Evolutionary conservation across 441 rosid species (phyloP).

Genomic region (Kokia cookei): DNA sequence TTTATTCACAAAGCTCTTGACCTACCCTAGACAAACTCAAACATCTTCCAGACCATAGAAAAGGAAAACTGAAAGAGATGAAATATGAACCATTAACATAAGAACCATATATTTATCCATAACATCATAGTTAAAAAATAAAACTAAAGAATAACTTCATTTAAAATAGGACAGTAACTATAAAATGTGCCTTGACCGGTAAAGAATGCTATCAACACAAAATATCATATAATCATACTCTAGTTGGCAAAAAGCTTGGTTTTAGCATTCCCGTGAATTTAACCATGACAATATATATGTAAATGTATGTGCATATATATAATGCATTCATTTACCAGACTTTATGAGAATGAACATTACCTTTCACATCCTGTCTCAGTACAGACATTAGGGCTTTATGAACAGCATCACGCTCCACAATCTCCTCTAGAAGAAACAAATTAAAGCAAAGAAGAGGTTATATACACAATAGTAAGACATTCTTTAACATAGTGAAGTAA

Average conservation of each 20-base stretch:
- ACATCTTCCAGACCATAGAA: not conserved
- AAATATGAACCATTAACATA: not conserved
- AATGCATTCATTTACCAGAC: not conserved
- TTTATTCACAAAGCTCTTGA: not conserved
- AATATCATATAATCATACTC: not conserved
- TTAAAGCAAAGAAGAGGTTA: not conserved
- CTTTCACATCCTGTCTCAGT: conserved; percentile 96
- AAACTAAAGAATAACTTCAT: not conserved
- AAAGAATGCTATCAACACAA: not conserved
- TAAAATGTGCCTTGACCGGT: not conserved
- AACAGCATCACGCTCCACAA: conserved; percentile 95
- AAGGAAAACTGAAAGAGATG: not conserved
- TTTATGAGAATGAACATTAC: conserved; percentile 28
- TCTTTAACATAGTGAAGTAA: not conserved
- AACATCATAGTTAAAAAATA: not conserved
- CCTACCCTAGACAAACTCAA: not conserved
- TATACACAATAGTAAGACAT: not conserved
- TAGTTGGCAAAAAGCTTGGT: not conserved
- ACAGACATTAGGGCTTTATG: conserved; percentile 93
- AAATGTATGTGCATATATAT: too few species aligned
- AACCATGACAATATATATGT: too few species aligned
- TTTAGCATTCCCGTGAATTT: not conserved
- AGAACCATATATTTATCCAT: not conserved
- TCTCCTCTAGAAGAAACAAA: conserved; percentile 53
- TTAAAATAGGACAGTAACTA: not conserved